Base-by-base conservation (phyloP, 1,139 yeast species). In the Kurtzmaniella quercitrusa region DNA sequence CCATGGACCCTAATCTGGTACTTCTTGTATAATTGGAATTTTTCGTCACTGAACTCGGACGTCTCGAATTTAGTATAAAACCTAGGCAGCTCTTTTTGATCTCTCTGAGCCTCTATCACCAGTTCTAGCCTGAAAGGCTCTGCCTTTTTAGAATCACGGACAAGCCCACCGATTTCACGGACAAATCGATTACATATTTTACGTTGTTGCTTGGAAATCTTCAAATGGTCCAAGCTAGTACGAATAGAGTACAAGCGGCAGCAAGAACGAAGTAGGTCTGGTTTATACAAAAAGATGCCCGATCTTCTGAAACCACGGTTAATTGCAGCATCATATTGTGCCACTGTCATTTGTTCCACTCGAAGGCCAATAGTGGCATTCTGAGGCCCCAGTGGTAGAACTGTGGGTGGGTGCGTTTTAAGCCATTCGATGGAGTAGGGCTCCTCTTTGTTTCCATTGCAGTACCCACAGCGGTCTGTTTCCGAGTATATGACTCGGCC, bases 241-340 rank as follows among this genome's bases (percentile, higher is more conserved):
- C 97, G 63, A 24, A 90, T 87, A 0, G 96, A 85, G 57, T 81
- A 88, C 58, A 82, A 73, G n/a, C 93, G 74, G 56, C 98, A 91
- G 57, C 98, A 91, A 37, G 79, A 79, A 31, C 89, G 62, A 29
- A 84, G 58, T 48, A 81, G 62, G 59, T 91, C 96, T 0, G 87
- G 82, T 55, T 83, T 85, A 58, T 90, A 90, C 6, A 88, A 53
- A 51, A 80, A 86, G 1, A 61, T 58, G 0, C 97, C 97, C 27
- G 94, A 84, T 42, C 98, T 66, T 58, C 96, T 77, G 58, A 77
- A 89, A 2, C 95, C 95, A 52, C 72, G 66, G 53, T 87, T 83
- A 48, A 90, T 77, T 50, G 86, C 59, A 29, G 57, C 58, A 52
- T 86, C 91, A 55, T 89, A 89, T 24, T 74, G 75, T 18, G 57